Percentiles rank a stretch among this genome's conserved stretches.
Evolutionary conservation across 2,329 filamentous ascomycete species (phyloP).

Genomic region (Chaetomium strumarium): DNA sequence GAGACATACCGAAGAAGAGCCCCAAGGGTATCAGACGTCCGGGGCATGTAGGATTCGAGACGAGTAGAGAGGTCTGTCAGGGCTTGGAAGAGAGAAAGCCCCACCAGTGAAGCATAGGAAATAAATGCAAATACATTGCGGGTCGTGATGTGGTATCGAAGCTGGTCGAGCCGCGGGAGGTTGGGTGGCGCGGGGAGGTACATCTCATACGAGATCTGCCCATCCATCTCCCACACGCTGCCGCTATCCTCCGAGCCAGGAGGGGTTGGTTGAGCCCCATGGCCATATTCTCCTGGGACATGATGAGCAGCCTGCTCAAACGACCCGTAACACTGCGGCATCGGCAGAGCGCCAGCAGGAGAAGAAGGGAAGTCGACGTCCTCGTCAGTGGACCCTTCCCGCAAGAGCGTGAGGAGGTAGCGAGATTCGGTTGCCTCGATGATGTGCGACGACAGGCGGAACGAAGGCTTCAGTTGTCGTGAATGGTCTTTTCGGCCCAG

Average conservation of each 20-base stretch:
- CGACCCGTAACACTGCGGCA: slow-evolving; percentile 14
- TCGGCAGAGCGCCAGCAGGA: background rate
- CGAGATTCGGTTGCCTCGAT: slow-evolving; percentile 53
- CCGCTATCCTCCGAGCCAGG: slow-evolving; percentile 40
- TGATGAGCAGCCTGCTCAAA: slow-evolving; percentile 25
- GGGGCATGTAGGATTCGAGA: slow-evolving; percentile 52
- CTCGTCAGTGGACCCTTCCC: slow-evolving; percentile 48
- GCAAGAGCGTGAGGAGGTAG: slow-evolving; percentile 47
- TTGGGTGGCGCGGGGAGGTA: slow-evolving; percentile 54
- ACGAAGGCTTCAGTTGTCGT: slow-evolving; percentile 45
- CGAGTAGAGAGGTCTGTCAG: slow-evolving; percentile 56
- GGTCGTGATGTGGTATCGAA: slow-evolving; percentile 58
- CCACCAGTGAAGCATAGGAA: slow-evolving; percentile 59
- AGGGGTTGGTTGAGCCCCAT: slow-evolving; percentile 36
- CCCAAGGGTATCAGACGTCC: slow-evolving; percentile 50
- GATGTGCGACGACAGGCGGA: slow-evolving; percentile 53
- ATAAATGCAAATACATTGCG: slow-evolving; percentile 64
- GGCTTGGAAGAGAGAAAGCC: slow-evolving; percentile 56
- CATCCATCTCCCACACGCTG: slow-evolving; percentile 41
- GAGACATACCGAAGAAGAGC: slow-evolving; percentile 57
- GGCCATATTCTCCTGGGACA: slow-evolving; percentile 22
- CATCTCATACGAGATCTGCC: slow-evolving; percentile 56
- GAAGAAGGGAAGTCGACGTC: slow-evolving; percentile 32
- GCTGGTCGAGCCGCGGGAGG: slow-evolving; percentile 41
- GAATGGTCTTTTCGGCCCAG: slow-evolving; percentile 42